Evolutionary conservation across 805 yeast species (phyloP), one percentile per base, ranked within the genome.

Genomic region (Myxozyma geophila): DNA sequence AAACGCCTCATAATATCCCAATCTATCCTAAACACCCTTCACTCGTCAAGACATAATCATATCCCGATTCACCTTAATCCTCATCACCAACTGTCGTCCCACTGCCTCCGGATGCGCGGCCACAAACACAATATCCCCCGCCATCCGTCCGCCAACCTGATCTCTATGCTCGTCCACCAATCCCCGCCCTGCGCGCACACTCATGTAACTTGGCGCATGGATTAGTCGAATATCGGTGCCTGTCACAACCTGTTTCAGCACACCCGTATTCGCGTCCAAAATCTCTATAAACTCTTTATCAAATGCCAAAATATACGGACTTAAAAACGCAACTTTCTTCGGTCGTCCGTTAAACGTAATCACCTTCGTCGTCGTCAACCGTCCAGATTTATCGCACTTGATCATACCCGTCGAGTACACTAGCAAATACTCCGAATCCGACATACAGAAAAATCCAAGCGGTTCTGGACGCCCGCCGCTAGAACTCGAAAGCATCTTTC

Each of bases 381-480:
- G 63, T 13, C 81, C 81, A 47, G 80, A 78, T 54, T 82, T 81
- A 72, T 87, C 85, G 62, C 87, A 81, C 62, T 86, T 86, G 1
- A 90, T 77, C 3, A 90, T 91, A 70, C 87, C 86, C 58, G 85
- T 86, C 60, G 83, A 88, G 76, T 89, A 90, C 43, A 89, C 87
- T 52, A 89, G 73, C 13, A 89, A 74, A 58, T 86, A 83, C 13
- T 79, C 76, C 58, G 82, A 78, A 54, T 84, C 83, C 8, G 79
- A 74, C n/a, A 88, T 77, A 70, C 84, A 84, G 72, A 83, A 86
- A 81, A 88, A 85, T 1, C 87, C 85, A 69, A 87, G 74, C 0
- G 93, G 90, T 57, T 76, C 71, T 13, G 74, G 58, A 37, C 39
- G 52, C 33, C 55, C 28, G 37, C 49, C 35, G 40, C 21, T 17